These are phyloP conservation scores for Euphorbia schlechtendalii DNA, from an alignment of 441 rosid genomes.

Conservation along the genomic window DNA sequence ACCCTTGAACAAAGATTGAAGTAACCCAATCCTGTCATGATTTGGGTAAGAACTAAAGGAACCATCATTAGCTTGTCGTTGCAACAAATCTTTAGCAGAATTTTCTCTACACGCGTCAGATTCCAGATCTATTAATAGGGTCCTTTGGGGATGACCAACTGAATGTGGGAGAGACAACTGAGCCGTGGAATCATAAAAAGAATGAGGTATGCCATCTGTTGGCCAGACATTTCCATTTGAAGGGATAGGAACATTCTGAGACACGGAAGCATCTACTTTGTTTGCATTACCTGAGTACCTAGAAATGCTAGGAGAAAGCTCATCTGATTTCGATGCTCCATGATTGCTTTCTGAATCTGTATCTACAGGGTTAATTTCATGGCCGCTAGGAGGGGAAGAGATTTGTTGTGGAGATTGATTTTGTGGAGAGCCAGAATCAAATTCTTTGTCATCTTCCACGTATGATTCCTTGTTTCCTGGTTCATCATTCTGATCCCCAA, in stretches of 20 bases:
- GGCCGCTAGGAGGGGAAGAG: conserved; percentile 33
- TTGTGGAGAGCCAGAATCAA: conserved; percentile 36
- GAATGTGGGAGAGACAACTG: conserved; percentile 47
- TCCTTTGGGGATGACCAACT: conserved; percentile 36
- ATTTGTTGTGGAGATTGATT: conserved; percentile 20
- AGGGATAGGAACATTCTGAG: conserved; percentile 42
- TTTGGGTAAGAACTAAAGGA: conserved; percentile 54
- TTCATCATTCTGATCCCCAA: conserved; percentile 22
- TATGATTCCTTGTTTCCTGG: conserved; percentile 22
- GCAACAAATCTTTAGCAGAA: conserved; percentile 42
- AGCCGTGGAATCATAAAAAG: conserved; percentile 41
- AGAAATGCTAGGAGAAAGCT: conserved; percentile 31
- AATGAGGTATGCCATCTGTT: conserved; percentile 38
- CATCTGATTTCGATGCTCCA: conserved; percentile 34
- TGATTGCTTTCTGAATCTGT: conserved; percentile 33
- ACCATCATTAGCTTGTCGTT: conserved; percentile 42
- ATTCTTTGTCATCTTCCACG: conserved; percentile 38
- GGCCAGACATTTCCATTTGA: conserved; percentile 61
- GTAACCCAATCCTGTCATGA: conserved; percentile 70
- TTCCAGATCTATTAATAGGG: conserved; percentile 48
- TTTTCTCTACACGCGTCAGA: conserved; percentile 43
- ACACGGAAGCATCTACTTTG: conserved; percentile 32
- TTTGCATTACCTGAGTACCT: conserved; percentile 34
- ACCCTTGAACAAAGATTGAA: conserved; percentile 74
- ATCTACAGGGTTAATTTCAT: conserved; percentile 22